phyloP scores from a whole-genome alignment of 1,284 basidiomycete species.

The Tausonia pullulans region DNA sequence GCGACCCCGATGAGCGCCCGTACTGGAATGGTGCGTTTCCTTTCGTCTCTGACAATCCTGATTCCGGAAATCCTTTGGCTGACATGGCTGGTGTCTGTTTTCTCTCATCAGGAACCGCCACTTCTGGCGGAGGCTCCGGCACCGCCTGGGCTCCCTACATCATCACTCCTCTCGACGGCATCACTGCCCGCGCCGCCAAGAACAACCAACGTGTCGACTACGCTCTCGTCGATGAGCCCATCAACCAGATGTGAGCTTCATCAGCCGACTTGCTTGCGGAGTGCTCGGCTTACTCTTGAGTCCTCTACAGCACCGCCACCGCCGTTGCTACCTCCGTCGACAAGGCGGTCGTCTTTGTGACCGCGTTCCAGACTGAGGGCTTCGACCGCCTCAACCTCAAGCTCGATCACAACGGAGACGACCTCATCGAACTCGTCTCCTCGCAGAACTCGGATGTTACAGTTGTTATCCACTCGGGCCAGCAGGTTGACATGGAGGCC shows the following conservation, averaged over 20 bases:
- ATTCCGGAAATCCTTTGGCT: background rate
- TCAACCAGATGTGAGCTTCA: no score
- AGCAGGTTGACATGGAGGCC: constrained; percentile 23
- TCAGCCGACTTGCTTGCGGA: no score
- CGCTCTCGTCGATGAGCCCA: constrained; percentile 18
- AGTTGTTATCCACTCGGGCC: constrained; percentile 16
- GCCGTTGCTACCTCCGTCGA: constrained; percentile 3
- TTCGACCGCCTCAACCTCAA: constrained; percentile 25
- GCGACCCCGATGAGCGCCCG: background rate
- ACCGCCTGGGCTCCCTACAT: constrained; percentile 27
- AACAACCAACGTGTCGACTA: constrained; percentile 27
- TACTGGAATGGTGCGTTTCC: background rate
- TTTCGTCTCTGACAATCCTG: background rate
- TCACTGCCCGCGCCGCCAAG: constrained; percentile 24
- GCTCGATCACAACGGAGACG: constrained; percentile 26
- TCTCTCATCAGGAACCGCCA: constrained; percentile 25
- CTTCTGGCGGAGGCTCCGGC: constrained; percentile 31
- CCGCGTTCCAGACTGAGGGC: constrained; percentile 17
- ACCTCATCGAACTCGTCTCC: constrained; percentile 11
- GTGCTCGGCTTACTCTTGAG: no score
- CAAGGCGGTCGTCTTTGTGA: constrained; percentile 20
- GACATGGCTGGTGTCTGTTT: background rate
- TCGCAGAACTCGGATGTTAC: background rate
- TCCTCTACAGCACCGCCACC: background rate
- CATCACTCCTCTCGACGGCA: constrained; percentile 29